Evolutionary conservation across 768 basidiomycete species (phyloP), one percentile per base, ranked within the genome.

Genomic region (Asterophora lycoperdoides): DNA sequence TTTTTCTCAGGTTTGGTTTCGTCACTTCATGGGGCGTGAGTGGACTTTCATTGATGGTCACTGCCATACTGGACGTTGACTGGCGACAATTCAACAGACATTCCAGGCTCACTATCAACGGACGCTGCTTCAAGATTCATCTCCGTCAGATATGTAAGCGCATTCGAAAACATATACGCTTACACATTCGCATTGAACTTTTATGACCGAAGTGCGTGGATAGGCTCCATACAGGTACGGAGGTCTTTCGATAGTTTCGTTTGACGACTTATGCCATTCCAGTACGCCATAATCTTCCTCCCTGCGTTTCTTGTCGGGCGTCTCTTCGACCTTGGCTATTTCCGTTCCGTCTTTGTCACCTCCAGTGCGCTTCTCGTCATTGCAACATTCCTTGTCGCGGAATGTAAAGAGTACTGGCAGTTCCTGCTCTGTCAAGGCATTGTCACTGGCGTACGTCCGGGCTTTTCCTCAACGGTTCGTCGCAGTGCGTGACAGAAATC

Each of bases 151-250:
- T 14, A 88, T 87, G 84, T 84, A 60, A 51, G 77, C n/a, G 1
- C 23, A 40, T 20, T 17, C 18, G n/a, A 35, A 19, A 13, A 30
- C 13, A 20, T 30, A 13, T 10, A 54, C 18, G 7, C 13, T 10
- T 18, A 6, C 3, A 23, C 23, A 37, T 36, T 29, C 36, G 43
- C 11, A 47, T 23, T 23, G 23, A 46, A 15, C 10, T 26, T 29
- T n/a, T n/a, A n/a, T n/a, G n/a, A n/a, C n/a, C 44, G n/a, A 18
- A 88, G 86, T 39, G 79, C 86, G 34, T 90, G 86, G 87, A 89
- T 90, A 28, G 87, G 88, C 4, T 89, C 87, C 1, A 67, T 83
- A 19, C 86, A 88, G 69, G 86, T 81, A 51, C 17, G 51, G 20
- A 10, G 34, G 13, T 35, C 23, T 35, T 39, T 29, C 19, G 32